Conservation (phyloP, 305 asterid genomes). For the Solanum chacoense region DNA sequence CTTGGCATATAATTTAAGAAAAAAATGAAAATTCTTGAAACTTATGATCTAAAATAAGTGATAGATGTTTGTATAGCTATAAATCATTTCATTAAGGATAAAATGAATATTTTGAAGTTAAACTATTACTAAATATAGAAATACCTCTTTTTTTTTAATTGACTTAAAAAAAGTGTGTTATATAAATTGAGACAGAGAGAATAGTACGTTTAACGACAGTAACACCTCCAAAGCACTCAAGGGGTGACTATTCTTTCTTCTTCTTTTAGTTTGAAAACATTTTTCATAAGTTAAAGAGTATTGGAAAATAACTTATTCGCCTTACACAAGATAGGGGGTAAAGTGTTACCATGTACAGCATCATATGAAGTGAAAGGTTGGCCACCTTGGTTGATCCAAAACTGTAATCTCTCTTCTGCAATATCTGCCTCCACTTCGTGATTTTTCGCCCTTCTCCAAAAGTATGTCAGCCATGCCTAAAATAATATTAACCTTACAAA, state of each 20-base stretch:
- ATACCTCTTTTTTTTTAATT: background rate
- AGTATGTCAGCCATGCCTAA: conserved; percentile 64
- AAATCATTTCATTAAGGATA: too few relatives aligned
- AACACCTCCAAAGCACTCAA: background rate
- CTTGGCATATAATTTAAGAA: too few relatives aligned
- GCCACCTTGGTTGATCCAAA: conserved; percentile 52
- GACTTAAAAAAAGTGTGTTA: too few relatives aligned
- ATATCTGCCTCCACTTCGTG: conserved; percentile 62
- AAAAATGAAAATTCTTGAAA: too few relatives aligned
- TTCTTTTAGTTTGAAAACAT: background rate
- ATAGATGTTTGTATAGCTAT: too few relatives aligned
- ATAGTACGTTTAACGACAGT: background rate
- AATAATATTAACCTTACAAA: background rate
- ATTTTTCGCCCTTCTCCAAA: conserved; percentile 67
- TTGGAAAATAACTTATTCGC: background rate
- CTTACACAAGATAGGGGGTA: background rate
- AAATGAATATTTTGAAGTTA: too few relatives aligned
- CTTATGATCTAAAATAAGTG: too few relatives aligned
- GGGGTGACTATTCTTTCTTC: background rate
- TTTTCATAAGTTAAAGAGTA: background rate
- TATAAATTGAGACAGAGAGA: background rate
- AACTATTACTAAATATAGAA: background rate
- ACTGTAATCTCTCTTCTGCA: conserved; percentile 56
- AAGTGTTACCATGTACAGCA: conserved; percentile 54
- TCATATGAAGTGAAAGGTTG: conserved; percentile 53